Evolutionary conservation across 2,329 filamentous ascomycete species (phyloP).

Genomic region (Botryosphaeria dothidea): DNA sequence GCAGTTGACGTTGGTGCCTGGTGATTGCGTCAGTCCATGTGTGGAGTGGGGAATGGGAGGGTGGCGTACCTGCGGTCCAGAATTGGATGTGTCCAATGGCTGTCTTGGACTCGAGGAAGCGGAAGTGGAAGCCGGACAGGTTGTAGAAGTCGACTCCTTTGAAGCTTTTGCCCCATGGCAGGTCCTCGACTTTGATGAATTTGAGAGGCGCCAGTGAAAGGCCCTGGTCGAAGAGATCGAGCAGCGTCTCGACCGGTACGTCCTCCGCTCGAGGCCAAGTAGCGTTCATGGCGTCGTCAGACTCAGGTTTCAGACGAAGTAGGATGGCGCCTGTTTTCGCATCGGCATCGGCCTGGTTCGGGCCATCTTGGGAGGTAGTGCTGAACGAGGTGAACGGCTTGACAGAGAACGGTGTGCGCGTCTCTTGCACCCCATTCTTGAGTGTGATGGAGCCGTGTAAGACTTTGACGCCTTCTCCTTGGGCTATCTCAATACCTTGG

Average conservation of each 20-base stretch:
- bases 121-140: slow-evolving; percentile 15
- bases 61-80: slow-evolving; percentile 21
- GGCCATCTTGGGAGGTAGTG: background rate
- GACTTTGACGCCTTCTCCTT: background rate
- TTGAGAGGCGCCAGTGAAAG: background rate
- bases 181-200: slow-evolving; percentile 4
- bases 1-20: slow-evolving; percentile 20
- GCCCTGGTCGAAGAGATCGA: background rate
- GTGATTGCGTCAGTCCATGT: background rate
- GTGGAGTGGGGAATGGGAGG: background rate
- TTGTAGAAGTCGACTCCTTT: slow-evolving; percentile 13
- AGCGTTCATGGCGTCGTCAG: background rate
- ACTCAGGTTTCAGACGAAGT: background rate
- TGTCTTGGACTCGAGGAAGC: background rate
- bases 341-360: background rate
- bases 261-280: background rate
- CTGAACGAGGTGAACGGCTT: background rate
- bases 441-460: background rate
- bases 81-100: slow-evolving; percentile 21
- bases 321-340: background rate
- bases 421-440: background rate
- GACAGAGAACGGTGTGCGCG: background rate
- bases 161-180: background rate
- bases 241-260: background rate
- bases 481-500: background rate